phyloP scores from a whole-genome alignment of 163 green algal genomes.

The Scenedesmus sp. region DNA sequence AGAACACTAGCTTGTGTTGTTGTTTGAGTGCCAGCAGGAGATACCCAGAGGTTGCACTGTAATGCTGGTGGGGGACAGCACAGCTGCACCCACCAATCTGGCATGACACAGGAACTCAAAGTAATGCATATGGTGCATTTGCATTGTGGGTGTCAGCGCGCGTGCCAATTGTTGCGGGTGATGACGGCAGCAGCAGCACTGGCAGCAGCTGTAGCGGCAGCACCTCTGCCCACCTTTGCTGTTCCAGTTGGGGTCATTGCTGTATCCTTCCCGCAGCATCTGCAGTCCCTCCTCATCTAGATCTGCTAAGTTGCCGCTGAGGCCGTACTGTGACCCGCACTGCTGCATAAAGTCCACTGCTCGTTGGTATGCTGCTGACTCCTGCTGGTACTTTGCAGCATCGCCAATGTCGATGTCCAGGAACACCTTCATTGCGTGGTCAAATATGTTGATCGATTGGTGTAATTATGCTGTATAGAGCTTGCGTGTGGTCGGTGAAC shows the following conservation, averaged over 20 bases:
- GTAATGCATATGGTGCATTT: too few species aligned
- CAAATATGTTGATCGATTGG: not conserved
- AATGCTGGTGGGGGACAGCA: too few species aligned
- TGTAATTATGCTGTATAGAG: too few species aligned
- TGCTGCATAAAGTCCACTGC: constrained; percentile 56
- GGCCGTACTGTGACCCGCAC: constrained; percentile 57
- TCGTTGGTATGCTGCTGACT: constrained; percentile 50
- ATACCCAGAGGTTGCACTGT: too few species aligned
- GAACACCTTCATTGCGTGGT: constrained; percentile 55
- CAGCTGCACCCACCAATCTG: too few species aligned
- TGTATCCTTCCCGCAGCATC: constrained; percentile 72
- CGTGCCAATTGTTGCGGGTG: too few species aligned
- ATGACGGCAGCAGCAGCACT: not conserved
- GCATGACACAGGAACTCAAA: too few species aligned
- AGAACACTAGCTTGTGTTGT: not conserved
- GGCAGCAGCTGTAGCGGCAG: not conserved
- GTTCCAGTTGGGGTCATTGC: constrained; percentile 68
- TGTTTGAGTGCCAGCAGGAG: not conserved
- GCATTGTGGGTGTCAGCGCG: too few species aligned
- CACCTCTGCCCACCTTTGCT: constrained; percentile 49
- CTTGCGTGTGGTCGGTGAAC: not conserved
- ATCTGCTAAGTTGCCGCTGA: constrained; percentile 22
- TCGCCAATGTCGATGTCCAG: constrained; percentile 82
- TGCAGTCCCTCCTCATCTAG: constrained; percentile 68
- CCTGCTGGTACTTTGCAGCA: constrained; percentile 33